These are phyloP conservation scores for Fusarium virguliforme DNA, from an alignment of 2,329 filamentous ascomycete species.

Conservation along the genomic window DNA sequence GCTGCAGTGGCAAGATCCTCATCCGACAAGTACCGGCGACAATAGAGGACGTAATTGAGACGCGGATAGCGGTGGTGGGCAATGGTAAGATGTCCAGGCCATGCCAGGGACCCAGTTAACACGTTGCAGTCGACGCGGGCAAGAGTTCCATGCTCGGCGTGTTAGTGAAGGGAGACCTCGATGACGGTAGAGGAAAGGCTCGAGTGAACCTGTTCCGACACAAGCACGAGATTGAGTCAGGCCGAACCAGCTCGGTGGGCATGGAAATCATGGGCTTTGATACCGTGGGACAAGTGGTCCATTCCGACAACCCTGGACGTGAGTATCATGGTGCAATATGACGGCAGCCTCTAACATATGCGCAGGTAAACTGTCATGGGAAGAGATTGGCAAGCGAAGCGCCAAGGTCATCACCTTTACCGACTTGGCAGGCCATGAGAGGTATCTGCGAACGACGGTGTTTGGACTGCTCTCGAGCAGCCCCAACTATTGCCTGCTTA, in stretches of 20 bases:
- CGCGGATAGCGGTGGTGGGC: slow-evolving; percentile 94
- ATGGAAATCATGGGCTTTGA: slow-evolving; percentile 99
- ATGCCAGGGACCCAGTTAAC: slow-evolving; percentile 30
- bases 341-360: slow-evolving; percentile 32
- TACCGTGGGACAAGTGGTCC: slow-evolving; percentile 85
- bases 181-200: slow-evolving; percentile 94
- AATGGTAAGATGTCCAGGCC: slow-evolving; percentile 73
- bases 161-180: slow-evolving; percentile 93
- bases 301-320: slow-evolving; percentile 85
- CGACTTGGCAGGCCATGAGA: slow-evolving; percentile 94
- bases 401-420: slow-evolving; percentile 98
- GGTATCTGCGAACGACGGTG: slow-evolving; percentile 94
- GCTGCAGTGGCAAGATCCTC: slow-evolving; percentile 88
- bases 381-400: slow-evolving; percentile 95
- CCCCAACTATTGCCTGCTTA: slow-evolving; percentile 96
- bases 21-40: slow-evolving; percentile 81
- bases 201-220: slow-evolving; percentile 97
- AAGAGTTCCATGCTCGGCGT: slow-evolving; percentile 98
- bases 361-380: slow-evolving; percentile 85
- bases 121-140: slow-evolving; percentile 85
- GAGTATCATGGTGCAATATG: slow-evolving; percentile 60
- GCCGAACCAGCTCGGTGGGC: slow-evolving; percentile 94
- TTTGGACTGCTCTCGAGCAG: slow-evolving; percentile 95
- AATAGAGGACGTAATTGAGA: slow-evolving; percentile 93
- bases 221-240: slow-evolving; percentile 97